Conservation (phyloP, 1,284 basidiomycete genomes). For the Violaceomyces palustris region DNA sequence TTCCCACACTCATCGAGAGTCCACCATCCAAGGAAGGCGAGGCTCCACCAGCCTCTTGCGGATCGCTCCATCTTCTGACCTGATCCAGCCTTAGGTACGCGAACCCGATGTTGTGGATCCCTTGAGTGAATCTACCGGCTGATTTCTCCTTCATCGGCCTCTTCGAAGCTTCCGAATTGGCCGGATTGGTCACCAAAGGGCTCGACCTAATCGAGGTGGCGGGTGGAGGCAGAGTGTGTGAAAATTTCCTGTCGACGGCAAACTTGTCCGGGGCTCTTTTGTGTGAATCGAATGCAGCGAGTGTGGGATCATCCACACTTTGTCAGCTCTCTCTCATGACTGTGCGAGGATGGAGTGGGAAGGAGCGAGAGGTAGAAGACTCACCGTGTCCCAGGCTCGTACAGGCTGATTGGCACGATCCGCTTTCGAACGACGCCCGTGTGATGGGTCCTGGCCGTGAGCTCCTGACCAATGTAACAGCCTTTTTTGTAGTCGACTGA, state of each 20-base stretch:
- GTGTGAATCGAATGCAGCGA: background rate
- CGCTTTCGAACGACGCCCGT: slow-evolving; percentile 88
- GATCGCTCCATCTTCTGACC: slow-evolving; percentile 21
- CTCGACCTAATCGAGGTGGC: slow-evolving; percentile 26
- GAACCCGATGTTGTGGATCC: slow-evolving; percentile 42
- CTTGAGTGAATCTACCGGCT: slow-evolving; percentile 39
- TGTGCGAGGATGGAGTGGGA: too few relatives aligned
- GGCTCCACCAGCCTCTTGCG: background rate
- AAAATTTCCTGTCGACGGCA: background rate
- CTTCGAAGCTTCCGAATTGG: background rate
- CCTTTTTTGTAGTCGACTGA: slow-evolving; percentile 94
- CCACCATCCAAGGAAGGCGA: slow-evolving; percentile 1
- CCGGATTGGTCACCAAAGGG: background rate
- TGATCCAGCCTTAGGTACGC: slow-evolving; percentile 42
- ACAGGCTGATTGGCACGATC: slow-evolving; percentile 66
- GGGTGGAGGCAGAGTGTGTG: slow-evolving; percentile 2
- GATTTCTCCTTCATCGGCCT: slow-evolving; percentile 25
- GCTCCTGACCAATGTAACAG: slow-evolving; percentile 95
- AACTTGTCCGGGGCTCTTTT: background rate
- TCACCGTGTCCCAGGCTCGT: slow-evolving; percentile 4
- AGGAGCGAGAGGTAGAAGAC: slow-evolving; percentile 1
- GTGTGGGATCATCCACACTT: background rate
- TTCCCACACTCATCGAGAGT: slow-evolving; percentile 10
- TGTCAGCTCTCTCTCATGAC: too few relatives aligned
- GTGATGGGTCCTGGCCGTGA: slow-evolving; percentile 93